These are phyloP conservation scores for Trypethelium eluteriae DNA, from an alignment of 495 filamentous ascomycete species.

Conservation along the genomic window DNA sequence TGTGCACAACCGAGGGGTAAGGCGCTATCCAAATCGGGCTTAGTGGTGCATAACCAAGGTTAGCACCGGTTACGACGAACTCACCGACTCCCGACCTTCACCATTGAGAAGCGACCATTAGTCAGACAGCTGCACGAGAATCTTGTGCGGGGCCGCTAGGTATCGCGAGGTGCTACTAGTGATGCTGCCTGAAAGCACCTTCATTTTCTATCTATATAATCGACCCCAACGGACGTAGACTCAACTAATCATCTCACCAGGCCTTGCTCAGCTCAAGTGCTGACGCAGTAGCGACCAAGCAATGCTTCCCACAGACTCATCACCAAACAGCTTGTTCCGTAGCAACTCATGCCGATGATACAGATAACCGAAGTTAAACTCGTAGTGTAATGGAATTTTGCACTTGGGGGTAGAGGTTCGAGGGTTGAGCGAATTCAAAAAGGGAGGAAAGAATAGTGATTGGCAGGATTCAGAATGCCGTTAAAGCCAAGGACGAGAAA, in stretches of 20 bases:
- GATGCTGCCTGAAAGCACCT: constrained; percentile 7
- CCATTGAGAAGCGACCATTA: too few relatives aligned
- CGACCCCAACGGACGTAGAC: not conserved
- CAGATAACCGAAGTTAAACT: not conserved
- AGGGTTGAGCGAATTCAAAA: not conserved
- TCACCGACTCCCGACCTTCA: not conserved
- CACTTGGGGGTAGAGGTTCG: not conserved
- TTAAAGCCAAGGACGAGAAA: not conserved
- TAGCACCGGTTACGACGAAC: not conserved
- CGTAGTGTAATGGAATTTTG: not conserved
- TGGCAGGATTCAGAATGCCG: not conserved
- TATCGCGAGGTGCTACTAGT: not conserved
- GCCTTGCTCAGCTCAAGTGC: not conserved
- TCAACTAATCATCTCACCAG: not conserved
- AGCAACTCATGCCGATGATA: not conserved
- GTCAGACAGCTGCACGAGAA: not conserved
- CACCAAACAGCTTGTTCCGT: not conserved
- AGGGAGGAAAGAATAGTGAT: not conserved
- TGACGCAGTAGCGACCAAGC: not conserved
- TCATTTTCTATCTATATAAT: not conserved
- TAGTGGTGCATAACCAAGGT: not conserved
- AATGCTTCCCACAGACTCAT: not conserved
- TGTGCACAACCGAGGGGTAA: too few relatives aligned
- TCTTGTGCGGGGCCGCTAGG: not conserved
- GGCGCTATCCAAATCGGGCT: too few relatives aligned